Evolutionary conservation across 352 stramenopile species (phyloP).

Genomic region (Globisporangium carolinianum): DNA sequence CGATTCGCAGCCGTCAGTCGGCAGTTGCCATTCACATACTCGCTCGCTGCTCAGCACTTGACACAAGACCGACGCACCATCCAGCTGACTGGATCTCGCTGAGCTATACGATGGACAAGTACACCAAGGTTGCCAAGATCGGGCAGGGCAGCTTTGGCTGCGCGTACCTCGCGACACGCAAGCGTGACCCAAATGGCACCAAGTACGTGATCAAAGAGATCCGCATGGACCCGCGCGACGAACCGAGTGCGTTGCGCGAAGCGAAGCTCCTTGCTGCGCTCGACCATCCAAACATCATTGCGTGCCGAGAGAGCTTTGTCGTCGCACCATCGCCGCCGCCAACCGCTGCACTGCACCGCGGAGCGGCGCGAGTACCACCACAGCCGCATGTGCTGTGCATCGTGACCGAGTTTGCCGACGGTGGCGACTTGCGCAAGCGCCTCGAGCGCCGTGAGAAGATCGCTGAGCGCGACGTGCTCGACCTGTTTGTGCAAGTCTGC

Average conservation of each 20-base stretch:
- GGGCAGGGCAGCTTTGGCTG: conserved; percentile 65
- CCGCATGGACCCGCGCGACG: conserved; percentile 58
- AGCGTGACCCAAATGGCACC: conserved; percentile 22
- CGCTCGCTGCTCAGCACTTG: no score
- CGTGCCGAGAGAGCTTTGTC: conserved; percentile 73
- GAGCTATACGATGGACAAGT: conserved; percentile 53
- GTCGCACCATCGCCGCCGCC: conserved; percentile 7
- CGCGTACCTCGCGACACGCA: conserved; percentile 56
- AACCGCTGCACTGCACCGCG: conserved; percentile 2
- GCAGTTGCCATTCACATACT: no score
- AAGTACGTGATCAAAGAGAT: conserved; percentile 76
- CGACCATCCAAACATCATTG: conserved; percentile 82
- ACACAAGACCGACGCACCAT: no score
- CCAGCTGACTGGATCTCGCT: no score
- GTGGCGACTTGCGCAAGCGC: conserved; percentile 58
- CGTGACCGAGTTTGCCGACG: conserved; percentile 79
- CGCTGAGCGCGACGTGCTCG: conserved; percentile 34
- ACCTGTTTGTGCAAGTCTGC: conserved; percentile 60
- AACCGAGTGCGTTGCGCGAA: conserved; percentile 48
- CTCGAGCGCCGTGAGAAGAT: conserved; percentile 27
- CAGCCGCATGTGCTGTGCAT: conserved; percentile 57
- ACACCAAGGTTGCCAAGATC: conserved; percentile 71
- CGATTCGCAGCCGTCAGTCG: no score
- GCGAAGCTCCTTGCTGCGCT: conserved; percentile 60
- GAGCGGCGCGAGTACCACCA: neutral